A percentile compares a stretch with the other conserved stretches of the same genome.
Evolutionary conservation across 108 stramenopile genomes (phyloP).

Genomic region (Schizochytrium sp.): DNA sequence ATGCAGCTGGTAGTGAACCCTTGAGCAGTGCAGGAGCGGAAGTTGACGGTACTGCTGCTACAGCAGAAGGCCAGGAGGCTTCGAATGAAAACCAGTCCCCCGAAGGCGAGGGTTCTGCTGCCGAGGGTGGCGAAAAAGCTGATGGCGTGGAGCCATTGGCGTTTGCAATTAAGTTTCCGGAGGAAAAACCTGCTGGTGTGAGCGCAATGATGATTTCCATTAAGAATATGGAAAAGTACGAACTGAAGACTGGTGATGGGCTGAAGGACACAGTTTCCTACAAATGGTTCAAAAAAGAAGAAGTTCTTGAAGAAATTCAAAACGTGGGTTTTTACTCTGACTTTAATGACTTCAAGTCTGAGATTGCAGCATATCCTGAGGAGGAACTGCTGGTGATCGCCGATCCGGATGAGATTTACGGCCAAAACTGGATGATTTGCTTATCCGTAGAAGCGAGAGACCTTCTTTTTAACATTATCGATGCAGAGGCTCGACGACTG

Average conservation of each 20-base stretch:
- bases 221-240: conserved; percentile 70
- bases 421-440: conserved; percentile 74
- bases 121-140: background rate
- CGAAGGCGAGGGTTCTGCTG: background rate
- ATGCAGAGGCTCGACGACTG: conserved; percentile 57
- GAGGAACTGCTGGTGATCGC: conserved; percentile 71
- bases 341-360: conserved; percentile 74
- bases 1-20: too few relatives aligned
- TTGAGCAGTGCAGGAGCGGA: too few relatives aligned
- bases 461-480: conserved; percentile 61
- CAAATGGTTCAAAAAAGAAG: conserved; percentile 68
- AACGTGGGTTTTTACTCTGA: conserved; percentile 75
- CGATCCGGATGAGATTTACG: conserved; percentile 70
- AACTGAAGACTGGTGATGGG: conserved; percentile 66
- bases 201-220: conserved; percentile 67
- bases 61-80: too few relatives aligned
- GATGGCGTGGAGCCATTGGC: background rate
- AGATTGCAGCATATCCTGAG: conserved; percentile 68
- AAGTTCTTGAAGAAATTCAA: conserved; percentile 69
- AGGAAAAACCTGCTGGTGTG: conserved; percentile 63
- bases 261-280: conserved; percentile 68
- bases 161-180: background rate
- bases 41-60: too few relatives aligned
- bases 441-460: conserved; percentile 70
- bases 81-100: too few relatives aligned